Evolutionary conservation across 768 basidiomycete species (phyloP), one percentile per base, ranked within the genome.

Genomic region (Austroboletus eburneus): DNA sequence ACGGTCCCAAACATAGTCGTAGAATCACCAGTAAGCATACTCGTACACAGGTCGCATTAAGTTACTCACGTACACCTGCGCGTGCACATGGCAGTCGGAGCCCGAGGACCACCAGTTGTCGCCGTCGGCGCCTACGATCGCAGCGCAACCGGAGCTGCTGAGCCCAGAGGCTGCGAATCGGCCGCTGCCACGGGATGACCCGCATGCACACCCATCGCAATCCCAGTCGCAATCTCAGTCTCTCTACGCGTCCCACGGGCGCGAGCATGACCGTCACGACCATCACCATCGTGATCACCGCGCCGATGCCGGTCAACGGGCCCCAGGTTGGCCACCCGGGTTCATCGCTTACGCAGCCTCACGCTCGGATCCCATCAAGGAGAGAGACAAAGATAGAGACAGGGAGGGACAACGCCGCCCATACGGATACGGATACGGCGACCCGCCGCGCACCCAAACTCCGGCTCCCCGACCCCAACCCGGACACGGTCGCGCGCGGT

Each of bases 1-100:
- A 69, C 66, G 13, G 64, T 76, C 17, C 72, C 70, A 3, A 64
- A 67, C 30, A 78, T 77, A 43, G 51, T 71, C 30, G 66, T 78
- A 24, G 68, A 75, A 57, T 68, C 77, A 14, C 77, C 77, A 12
- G 77, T 77, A 54, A 71, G 61, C 18, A 24, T 18, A n/a, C 21
- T 25, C 8, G 5, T 9, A 1, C 8, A 9, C 43, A 3, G 9
- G 20, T 21, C 25, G 10, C 10, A 10, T 27, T 27, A 10, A 27
- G 10, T 10, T 27, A 27, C 25, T 27, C 25, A 27, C 25, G 25
- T 27, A 12, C 46, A 20, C 16, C 21, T 7, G 42, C 17, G 10
- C n/a, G 21, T 14, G 3, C 10, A 30, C 13, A 27, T 27, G 25
- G 18, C 32, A 78, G 75, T 73, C 74, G 7, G 65, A 67, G 33